Evolutionary conservation across 2,329 filamentous ascomycete species (phyloP).

Genomic region (Cladobotryum protrusum): DNA sequence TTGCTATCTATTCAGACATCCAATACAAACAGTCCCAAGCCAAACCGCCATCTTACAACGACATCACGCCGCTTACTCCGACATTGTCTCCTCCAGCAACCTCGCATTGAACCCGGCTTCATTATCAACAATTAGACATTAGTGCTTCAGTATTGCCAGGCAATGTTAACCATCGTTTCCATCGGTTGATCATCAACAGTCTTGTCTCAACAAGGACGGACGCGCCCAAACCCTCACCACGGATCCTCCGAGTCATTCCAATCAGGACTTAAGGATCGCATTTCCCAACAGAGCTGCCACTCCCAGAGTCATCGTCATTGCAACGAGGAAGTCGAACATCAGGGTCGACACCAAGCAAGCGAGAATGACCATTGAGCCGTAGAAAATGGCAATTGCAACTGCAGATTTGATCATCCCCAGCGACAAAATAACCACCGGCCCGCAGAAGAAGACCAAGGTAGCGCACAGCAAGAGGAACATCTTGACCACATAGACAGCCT

Average conservation of each 20-base stretch:
- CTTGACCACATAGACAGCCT: background rate
- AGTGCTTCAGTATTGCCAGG: too few species aligned
- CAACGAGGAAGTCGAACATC: background rate
- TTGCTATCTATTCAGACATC: too few species aligned
- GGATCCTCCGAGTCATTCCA: background rate
- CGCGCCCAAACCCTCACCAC: background rate
- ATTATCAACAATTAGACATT: too few species aligned
- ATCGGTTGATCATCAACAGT: too few species aligned
- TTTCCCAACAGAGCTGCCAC: constrained; percentile 2
- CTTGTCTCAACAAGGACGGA: background rate
- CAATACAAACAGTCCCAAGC: too few species aligned
- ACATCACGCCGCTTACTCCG: too few species aligned
- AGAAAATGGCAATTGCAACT: background rate
- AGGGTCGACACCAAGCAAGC: background rate
- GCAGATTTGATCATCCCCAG: background rate
- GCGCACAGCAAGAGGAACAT: background rate
- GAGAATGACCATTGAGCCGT: background rate
- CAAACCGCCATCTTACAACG: too few species aligned
- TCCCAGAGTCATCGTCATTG: background rate
- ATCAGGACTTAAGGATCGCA: background rate
- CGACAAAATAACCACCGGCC: background rate
- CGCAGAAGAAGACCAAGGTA: background rate
- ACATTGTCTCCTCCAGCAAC: too few species aligned
- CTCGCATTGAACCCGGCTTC: too few species aligned
- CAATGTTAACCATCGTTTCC: too few species aligned